Evolutionary conservation across 2,329 filamentous ascomycete species (phyloP).

Genomic region (Penicillium sp.): DNA sequence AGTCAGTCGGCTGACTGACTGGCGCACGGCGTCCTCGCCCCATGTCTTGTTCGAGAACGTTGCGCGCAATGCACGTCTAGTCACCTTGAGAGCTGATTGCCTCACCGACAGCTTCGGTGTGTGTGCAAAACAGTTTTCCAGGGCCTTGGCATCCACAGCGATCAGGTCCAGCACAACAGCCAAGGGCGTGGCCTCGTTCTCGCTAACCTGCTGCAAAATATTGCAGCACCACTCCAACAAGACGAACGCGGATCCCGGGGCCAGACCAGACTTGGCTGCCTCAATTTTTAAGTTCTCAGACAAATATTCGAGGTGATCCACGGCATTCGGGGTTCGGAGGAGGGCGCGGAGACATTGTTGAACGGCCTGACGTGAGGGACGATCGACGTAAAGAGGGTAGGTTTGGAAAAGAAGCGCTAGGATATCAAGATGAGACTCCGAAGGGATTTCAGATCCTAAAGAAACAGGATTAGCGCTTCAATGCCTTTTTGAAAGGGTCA

Average conservation of each 20-base stretch:
- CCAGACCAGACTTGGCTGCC: slow-evolving; percentile 73
- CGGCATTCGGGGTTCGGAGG: slow-evolving; percentile 60
- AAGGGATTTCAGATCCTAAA: slow-evolving; percentile 35
- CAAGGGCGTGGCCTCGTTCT: slow-evolving; percentile 65
- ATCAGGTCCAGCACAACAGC: slow-evolving; percentile 61
- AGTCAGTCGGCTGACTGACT: slow-evolving; percentile 67
- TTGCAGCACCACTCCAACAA: slow-evolving; percentile 87
- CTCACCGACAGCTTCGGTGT: slow-evolving; percentile 64
- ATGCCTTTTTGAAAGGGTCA: background rate
- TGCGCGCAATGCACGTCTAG: slow-evolving; percentile 75
- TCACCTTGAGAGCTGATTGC: slow-evolving; percentile 73
- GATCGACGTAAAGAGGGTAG: slow-evolving; percentile 83
- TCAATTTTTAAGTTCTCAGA: slow-evolving; percentile 69
- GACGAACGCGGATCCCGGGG: slow-evolving; percentile 79
- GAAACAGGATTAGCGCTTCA: slow-evolving; percentile 13
- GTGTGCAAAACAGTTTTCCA: slow-evolving; percentile 76
- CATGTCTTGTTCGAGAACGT: slow-evolving; percentile 63
- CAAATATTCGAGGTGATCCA: slow-evolving; percentile 54
- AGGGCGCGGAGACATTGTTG: slow-evolving; percentile 75
- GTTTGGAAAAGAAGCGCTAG: slow-evolving; percentile 80
- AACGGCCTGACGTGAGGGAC: slow-evolving; percentile 77
- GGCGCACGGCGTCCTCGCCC: slow-evolving; percentile 61
- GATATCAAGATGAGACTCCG: slow-evolving; percentile 45
- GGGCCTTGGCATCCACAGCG: slow-evolving; percentile 66
- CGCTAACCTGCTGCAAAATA: slow-evolving; percentile 70